Percentiles rank a stretch among this genome's conserved stretches.
Evolutionary conservation across 768 basidiomycete species (phyloP).

Genomic region (Amanita muscaria): DNA sequence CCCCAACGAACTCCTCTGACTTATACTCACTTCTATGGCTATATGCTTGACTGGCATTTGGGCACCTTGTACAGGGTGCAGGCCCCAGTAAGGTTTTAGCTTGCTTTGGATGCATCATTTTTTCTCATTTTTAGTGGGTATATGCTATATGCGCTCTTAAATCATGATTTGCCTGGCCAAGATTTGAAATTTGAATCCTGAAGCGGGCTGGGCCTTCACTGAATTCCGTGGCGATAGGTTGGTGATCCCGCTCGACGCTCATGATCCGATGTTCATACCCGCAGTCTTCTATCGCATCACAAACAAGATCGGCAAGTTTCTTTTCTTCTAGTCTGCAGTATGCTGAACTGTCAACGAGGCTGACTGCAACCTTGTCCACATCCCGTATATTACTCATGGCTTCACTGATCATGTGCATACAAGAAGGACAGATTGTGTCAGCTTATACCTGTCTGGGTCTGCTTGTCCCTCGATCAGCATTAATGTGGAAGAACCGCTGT

Average conservation of each 20-base stretch:
- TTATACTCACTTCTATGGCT: too few relatives aligned
- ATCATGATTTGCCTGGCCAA: too few relatives aligned
- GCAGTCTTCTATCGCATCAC: constrained; percentile 35
- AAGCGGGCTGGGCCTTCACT: too few relatives aligned
- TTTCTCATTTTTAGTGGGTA: too few relatives aligned
- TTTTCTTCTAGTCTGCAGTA: constrained; percentile 33
- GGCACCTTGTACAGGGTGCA: too few relatives aligned
- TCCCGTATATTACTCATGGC: constrained; percentile 41
- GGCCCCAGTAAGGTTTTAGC: too few relatives aligned
- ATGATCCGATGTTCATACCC: constrained; percentile 36
- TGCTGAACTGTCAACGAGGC: constrained; percentile 54
- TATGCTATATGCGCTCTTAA: too few relatives aligned
- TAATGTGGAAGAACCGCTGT: too few relatives aligned
- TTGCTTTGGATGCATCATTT: too few relatives aligned
- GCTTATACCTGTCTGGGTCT: background rate
- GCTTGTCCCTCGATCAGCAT: background rate
- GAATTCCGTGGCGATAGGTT: background rate
- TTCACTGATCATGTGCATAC: constrained; percentile 45
- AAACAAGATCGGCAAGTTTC: constrained; percentile 25
- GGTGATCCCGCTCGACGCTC: constrained; percentile 21
- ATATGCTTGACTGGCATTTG: too few relatives aligned
- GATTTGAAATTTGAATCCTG: too few relatives aligned
- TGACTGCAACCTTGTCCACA: constrained; percentile 44
- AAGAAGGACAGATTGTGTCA: constrained; percentile 50
- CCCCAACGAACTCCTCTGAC: too few relatives aligned